Evolutionary conservation across 345 rosid species (phyloP).

Genomic region (Brassica incana): DNA sequence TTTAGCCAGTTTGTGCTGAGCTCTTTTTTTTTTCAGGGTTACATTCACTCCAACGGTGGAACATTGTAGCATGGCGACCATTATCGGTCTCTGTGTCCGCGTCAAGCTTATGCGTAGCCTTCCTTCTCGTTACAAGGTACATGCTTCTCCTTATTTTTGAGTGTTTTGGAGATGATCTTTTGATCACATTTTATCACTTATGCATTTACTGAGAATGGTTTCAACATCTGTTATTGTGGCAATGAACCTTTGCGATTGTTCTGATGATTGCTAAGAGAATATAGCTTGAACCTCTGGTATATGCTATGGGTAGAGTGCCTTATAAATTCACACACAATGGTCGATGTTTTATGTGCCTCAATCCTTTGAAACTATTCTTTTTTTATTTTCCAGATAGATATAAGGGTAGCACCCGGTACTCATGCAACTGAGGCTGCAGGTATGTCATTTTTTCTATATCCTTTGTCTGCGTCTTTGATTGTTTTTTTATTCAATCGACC

Average conservation of each 20-base stretch:
- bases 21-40: slow-evolving; percentile 48
- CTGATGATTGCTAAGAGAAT: not conserved
- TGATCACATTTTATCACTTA: no score
- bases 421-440: slow-evolving; percentile 96
- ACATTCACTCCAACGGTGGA: slow-evolving; percentile 94
- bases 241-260: not conserved
- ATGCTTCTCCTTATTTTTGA: not conserved
- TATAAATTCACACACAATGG: not conserved
- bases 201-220: no score
- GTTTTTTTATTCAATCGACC: no score
- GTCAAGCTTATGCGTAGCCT: slow-evolving; percentile 88
- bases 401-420: slow-evolving; percentile 90
- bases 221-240: not conserved
- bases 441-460: slow-evolving; percentile 23
- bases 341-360: not conserved
- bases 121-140: slow-evolving; percentile 92
- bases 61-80: slow-evolving; percentile 92
- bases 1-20: not conserved
- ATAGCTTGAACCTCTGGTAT: not conserved
- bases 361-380: not conserved
- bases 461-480: not conserved
- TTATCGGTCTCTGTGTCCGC: slow-evolving; percentile 89
- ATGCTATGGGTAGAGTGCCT: not conserved
- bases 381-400: slow-evolving; percentile 66
- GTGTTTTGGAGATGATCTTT: no score